Conservation (phyloP, 1,284 basidiomycete genomes). For the Leccinum insolens region DNA sequence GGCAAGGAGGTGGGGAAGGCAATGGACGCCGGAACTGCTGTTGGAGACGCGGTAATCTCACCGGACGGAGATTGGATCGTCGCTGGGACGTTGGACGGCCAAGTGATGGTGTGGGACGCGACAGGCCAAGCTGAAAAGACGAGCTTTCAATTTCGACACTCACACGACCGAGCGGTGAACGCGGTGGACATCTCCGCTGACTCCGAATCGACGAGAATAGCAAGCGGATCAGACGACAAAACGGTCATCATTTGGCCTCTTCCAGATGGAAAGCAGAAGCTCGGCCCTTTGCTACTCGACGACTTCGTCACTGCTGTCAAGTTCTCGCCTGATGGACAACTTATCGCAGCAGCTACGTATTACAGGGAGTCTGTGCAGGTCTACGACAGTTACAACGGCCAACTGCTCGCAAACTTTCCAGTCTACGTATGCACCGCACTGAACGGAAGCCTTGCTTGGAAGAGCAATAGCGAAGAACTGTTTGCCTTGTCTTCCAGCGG, state of each 20-base stretch:
- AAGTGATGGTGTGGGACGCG: background rate
- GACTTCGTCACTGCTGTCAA: background rate
- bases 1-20: background rate
- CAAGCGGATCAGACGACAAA: no score
- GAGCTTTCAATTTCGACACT: background rate
- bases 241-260: background rate
- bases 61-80: background rate
- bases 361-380: background rate
- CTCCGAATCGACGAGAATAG: no score
- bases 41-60: background rate
- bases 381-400: background rate
- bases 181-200: no score
- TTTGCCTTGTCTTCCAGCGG: background rate
- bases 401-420: background rate
- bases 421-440: background rate
- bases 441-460: background rate
- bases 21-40: background rate
- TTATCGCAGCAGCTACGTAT: background rate
- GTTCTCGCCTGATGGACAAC: background rate
- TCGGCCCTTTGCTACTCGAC: background rate
- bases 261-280: background rate
- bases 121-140: background rate
- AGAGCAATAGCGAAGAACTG: background rate
- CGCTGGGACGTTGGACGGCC: background rate
- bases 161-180: background rate